These are phyloP conservation scores for Albizia julibrissin DNA, from an alignment of 306 rosid genomes.

Conservation along the genomic window DNA sequence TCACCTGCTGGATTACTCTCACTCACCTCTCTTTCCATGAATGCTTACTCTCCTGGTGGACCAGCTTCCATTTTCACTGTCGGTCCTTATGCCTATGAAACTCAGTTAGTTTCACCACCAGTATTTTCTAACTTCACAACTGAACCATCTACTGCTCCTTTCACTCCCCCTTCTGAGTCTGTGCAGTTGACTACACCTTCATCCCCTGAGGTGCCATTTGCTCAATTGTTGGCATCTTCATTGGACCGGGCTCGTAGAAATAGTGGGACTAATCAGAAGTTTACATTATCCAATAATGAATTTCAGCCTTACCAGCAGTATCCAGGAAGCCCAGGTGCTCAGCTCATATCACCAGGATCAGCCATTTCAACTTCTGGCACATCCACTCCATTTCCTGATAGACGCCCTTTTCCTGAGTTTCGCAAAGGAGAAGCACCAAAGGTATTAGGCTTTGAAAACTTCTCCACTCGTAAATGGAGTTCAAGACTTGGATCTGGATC, in stretches of 20 bases:
- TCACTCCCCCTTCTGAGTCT: conserved; percentile 96
- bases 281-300: conserved; percentile 70
- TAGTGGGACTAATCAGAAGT: conserved; percentile 63
- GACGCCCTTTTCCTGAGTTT: conserved; percentile 67
- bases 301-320: conserved; percentile 85
- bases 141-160: conserved; percentile 93
- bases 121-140: conserved; percentile 89
- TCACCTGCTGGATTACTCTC: conserved; percentile 87
- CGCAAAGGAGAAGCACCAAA: conserved; percentile 77
- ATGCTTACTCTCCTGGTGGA: conserved; percentile 75
- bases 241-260: conserved; percentile 66
- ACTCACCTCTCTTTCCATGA: conserved; percentile 66
- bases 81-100: conserved; percentile 97
- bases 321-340: conserved; percentile 90
- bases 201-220: conserved; percentile 99
- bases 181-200: conserved; percentile 93
- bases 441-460: conserved; percentile 76
- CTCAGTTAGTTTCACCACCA: conserved; percentile 95
- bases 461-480: conserved; percentile 74
- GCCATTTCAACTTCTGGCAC: conserved; percentile 90
- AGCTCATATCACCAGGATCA: conserved; percentile 95
- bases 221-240: conserved; percentile 86
- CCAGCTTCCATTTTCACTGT: conserved; percentile 78
- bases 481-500: conserved; percentile 93
- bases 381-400: conserved; percentile 87